A percentile compares a stretch with the other conserved stretches of the same genome.
These are phyloP conservation scores for Umbellularia californica DNA, from an alignment of 164 flowering plant genomes.

Conservation along the genomic window DNA sequence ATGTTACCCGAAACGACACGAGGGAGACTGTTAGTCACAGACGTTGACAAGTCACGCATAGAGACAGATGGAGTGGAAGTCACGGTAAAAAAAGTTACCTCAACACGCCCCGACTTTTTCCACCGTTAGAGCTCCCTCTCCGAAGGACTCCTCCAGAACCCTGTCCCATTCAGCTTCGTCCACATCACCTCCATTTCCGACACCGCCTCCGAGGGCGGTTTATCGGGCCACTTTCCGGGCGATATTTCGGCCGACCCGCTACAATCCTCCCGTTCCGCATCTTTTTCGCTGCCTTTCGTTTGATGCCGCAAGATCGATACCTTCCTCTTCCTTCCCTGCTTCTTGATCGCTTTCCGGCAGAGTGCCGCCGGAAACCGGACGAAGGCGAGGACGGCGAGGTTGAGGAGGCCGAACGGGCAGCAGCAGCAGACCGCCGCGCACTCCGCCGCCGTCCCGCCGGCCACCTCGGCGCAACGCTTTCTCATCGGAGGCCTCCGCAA, in stretches of 20 bases:
- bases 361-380: slow-evolving; percentile 80
- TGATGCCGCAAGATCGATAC: slow-evolving; percentile 30
- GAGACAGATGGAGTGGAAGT: background rate
- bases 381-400: slow-evolving; percentile 50
- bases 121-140: slow-evolving; percentile 23
- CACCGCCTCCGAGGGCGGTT: slow-evolving; percentile 23
- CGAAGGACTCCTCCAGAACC: slow-evolving; percentile 91
- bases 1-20: too few species aligned
- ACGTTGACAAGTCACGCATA: too few species aligned
- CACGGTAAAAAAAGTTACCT: background rate
- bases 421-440: slow-evolving; percentile 89
- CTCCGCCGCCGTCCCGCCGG: slow-evolving; percentile 78
- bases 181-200: slow-evolving; percentile 78
- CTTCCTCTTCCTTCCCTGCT: slow-evolving; percentile 26
- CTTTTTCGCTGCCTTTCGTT: background rate
- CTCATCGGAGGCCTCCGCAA: slow-evolving; percentile 9
- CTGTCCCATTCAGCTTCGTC: slow-evolving; percentile 58
- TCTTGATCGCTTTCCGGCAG: slow-evolving; percentile 47
- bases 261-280: background rate
- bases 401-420: slow-evolving; percentile 68
- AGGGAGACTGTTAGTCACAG: too few species aligned
- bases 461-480: slow-evolving; percentile 55
- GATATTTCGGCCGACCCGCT: slow-evolving; percentile 11
- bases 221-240: slow-evolving; percentile 3
- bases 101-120: background rate